Base-by-base conservation (phyloP, 495 filamentous ascomycete genomes). In the Saxophila tyrrhenica region DNA sequence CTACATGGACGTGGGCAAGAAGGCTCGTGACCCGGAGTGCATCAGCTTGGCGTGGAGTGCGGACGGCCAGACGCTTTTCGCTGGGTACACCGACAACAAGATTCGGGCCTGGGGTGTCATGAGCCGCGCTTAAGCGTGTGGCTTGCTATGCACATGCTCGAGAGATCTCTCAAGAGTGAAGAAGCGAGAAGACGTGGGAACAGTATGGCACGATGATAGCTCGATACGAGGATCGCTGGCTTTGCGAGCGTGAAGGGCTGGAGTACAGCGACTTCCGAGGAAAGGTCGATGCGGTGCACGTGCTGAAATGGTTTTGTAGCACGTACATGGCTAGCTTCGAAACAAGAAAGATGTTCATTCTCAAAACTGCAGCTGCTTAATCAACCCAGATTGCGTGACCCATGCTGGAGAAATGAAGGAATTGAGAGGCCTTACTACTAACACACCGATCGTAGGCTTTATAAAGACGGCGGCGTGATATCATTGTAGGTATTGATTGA, bases 31-130 rank as follows among this genome's bases (percentile, higher is more conserved):
- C 75, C 94, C 94, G 60, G 92, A 99, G 85, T 96, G 91, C 77
- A 83, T 99, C 60, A 84, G 78, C 70, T 77, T 99, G 73, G 94
- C 92, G 68, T 99, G 92, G 92, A 86, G 80, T 70, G 94, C 89
- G 67, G 92, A 97, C 68, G 92, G 92, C 70, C 89, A 96, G 82
- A 99, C 92, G 60, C 77, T 99, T 70, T 99, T 99, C 73, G 90
- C 94, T 65, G 92, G 92, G 75, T 99, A 99, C 79, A 99, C 92
- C 64, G 92, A 99, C 78, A 97, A 95, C 79, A 82, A 94, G 76
- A 99, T 99, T 78, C 86, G 92, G 67, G 92, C 89, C 61, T 99
- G 92, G 92, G 92, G 94, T 73, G 91, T 98, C 64, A 95, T 95
- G 90, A 82, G 68, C 52, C 67, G 72, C 55, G 69, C 66, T 58